Evolutionary conservation across 106 monocot species (phyloP), one percentile per base, ranked within the genome.

Genomic region (Ottelia alismoides): DNA sequence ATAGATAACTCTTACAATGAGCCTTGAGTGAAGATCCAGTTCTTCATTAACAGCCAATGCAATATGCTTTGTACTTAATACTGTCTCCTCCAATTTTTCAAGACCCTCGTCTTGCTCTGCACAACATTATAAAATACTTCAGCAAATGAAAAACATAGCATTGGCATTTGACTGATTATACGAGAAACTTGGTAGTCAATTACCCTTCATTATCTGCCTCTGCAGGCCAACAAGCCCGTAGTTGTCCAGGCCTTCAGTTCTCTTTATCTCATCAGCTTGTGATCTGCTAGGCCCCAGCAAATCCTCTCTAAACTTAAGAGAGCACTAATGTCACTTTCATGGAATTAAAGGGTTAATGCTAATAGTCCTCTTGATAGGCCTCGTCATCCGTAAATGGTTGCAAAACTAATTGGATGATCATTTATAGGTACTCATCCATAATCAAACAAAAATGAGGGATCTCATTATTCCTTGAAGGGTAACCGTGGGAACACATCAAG

Each of bases 61-160:
- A 54, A 91, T 81, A 78, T 91, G 84, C 26, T 91, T 91, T 44
- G 91, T 91, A 59, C 75, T 91, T 21, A 72, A 17, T n/a, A 91
- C 84, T 0, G 81, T 85, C 28, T 84, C 75, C 58, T 91, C 91
- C 64, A 91, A 69, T 48, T 67, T 77, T 27, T 67, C 91, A 45
- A 91, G 72, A 22, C 81, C 91, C 49, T 73, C 74, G 55, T 91
- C 91, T 85, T 91, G 91, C 62, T 91, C 91, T 91, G 59, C 18
- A 12, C 16, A 25, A 20, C 28, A 14, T 55, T 48, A 1, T 40
- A 40, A 50, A 45, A 11, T 17, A n/a, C n/a, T n/a, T n/a, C n/a
- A n/a, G 26, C n/a, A n/a, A n/a, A n/a, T n/a, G n/a, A n/a, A n/a
- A n/a, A n/a, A n/a, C n/a, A n/a, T n/a, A n/a, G n/a, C n/a, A n/a